These are phyloP conservation scores for Linum lewisii DNA, from an alignment of 345 rosid genomes.

Conservation along the genomic window DNA sequence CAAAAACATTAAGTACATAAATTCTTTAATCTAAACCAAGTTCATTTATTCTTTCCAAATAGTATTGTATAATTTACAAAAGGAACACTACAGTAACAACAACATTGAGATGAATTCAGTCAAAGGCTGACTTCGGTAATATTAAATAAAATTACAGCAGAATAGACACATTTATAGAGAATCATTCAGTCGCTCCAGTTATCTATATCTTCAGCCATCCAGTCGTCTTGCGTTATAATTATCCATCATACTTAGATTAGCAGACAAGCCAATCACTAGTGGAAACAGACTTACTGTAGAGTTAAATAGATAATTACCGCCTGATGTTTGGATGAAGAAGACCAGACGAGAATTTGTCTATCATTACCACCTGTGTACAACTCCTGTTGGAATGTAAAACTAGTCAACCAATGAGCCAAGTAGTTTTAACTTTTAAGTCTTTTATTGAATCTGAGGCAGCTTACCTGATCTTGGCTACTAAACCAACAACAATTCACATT, in stretches of 20 bases:
- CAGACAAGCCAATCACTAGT: too few relatives aligned
- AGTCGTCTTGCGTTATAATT: conserved; percentile 36
- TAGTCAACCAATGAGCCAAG: background rate
- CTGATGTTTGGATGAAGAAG: conserved; percentile 36
- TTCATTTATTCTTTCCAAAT: too few relatives aligned
- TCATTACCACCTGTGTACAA: conserved; percentile 76
- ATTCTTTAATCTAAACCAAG: too few relatives aligned
- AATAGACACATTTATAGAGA: background rate
- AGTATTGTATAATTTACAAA: too few relatives aligned
- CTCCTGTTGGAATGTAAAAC: conserved; percentile 36
- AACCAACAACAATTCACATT: conserved; percentile 71
- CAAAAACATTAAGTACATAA: background rate
- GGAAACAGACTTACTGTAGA: too few relatives aligned
- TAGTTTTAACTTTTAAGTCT: background rate
- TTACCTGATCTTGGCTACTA: conserved; percentile 72
- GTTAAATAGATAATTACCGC: conserved; percentile 25
- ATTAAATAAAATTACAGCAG: background rate
- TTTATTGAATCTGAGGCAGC: background rate
- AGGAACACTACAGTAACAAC: too few relatives aligned
- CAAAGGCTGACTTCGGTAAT: too few relatives aligned
- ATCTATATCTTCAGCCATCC: conserved; percentile 41
- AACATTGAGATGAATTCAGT: background rate
- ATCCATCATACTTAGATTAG: background rate
- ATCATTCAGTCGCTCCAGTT: conserved; percentile 62
- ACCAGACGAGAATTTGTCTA: conserved; percentile 87